Evolutionary conservation across 192 early-diverging fungal genomes (phyloP), one percentile per base, ranked within the genome.

Genomic region (Rhizoclosmatium globosum): DNA sequence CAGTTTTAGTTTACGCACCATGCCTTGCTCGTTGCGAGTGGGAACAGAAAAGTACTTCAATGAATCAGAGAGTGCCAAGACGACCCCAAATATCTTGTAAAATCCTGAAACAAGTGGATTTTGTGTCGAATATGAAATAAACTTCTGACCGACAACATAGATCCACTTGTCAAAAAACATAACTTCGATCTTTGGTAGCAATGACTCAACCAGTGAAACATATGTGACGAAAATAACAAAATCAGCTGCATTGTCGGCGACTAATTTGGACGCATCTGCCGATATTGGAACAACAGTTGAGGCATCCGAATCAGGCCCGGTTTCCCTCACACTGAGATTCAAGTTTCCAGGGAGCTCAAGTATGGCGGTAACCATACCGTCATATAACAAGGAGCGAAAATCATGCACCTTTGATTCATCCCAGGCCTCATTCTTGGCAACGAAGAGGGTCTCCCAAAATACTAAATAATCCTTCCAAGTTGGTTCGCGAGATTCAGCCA

Each of bases 81-180:
- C 61, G 2, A 72, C 31, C 11, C 73, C 74, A 60, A 92, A 81
- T 72, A 95, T 84, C 50, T 92, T 93, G 81, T 94, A 92, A 65
- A 94, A 93, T 0, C 92, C 92, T 75, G 89, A 92, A 58, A 95
- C 87, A 19, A 94, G 77, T 0, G 93, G 93, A 68, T 92, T 71
- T 62, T 80, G 79, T 0, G 81, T 74, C 15, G 89, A 89, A 23
- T 90, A 81, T 15, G 82, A 78, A 13, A 93, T 87, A 0, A 90
- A 61, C 58, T 72, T 70, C 38, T 85, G 81, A 2, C 90, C 90
- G 42, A 87, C 79, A 2, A 89, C 79, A 76, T 84, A 87, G 7
- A 92, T 64, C 93, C 94, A 95, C 21, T 83, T 80, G 1, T 61
- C 65, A 68, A 93, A 91, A 0, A 62, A 38, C n/a, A 61, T 53